Percentiles rank a stretch among this genome's conserved stretches.
These are phyloP conservation scores for Artemisia argyi DNA, from an alignment of 129 eudicot genomes.

Conservation along the genomic window DNA sequence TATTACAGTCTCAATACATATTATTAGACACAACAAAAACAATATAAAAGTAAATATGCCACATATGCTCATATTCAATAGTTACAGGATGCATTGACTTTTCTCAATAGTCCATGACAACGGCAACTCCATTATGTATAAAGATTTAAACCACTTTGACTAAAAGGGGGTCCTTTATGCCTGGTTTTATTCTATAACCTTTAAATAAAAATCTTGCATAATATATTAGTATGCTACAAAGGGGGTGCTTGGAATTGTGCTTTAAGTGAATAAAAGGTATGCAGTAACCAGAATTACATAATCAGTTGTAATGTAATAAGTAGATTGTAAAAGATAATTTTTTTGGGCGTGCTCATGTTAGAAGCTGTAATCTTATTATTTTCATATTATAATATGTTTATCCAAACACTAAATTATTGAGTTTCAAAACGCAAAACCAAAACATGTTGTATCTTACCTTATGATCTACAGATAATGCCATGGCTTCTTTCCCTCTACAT, in stretches of 20 bases:
- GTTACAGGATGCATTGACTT: neutral
- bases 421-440: too few relatives aligned
- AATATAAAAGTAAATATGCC: conserved; percentile 6
- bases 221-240: neutral
- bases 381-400: neutral
- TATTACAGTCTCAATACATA: conserved; percentile 21
- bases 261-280: neutral
- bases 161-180: neutral
- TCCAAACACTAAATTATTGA: neutral
- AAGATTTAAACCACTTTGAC: neutral
- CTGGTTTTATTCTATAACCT: neutral
- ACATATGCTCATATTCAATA: neutral
- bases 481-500: conserved; percentile 63
- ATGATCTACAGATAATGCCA: conserved; percentile 64
- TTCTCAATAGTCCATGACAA: neutral
- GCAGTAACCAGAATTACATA: neutral
- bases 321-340: neutral
- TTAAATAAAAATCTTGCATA: neutral
- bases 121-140: neutral
- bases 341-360: neutral
- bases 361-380: neutral
- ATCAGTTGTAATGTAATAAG: neutral
- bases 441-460: conserved; percentile 38
- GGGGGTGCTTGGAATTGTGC: neutral
- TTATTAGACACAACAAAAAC: conserved; percentile 1